These are phyloP conservation scores for Hippophae rhamnoides DNA, from an alignment of 306 rosid species.

Conservation along the genomic window DNA sequence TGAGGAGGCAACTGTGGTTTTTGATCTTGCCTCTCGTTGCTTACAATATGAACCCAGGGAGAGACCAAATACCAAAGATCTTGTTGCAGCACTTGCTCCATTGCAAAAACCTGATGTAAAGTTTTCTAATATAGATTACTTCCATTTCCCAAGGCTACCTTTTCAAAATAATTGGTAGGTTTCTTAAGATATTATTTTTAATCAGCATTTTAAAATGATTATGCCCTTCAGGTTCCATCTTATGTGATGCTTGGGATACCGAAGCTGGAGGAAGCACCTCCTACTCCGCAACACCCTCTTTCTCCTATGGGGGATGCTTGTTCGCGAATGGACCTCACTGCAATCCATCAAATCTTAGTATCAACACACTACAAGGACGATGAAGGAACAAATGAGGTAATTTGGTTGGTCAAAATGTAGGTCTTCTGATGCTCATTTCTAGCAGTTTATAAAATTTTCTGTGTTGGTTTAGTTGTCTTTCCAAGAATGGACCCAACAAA, in stretches of 20 bases:
- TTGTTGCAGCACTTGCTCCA: constrained; percentile 46
- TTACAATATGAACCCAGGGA: constrained; percentile 72
- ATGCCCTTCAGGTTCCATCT: constrained; percentile 48
- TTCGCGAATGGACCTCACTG: constrained; percentile 67
- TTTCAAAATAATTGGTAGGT: background rate
- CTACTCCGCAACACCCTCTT: constrained; percentile 55
- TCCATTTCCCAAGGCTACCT: constrained; percentile 1
- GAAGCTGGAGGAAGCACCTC: constrained; percentile 60
- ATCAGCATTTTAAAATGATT: background rate
- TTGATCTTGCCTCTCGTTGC: constrained; percentile 65
- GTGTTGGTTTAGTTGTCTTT: constrained; percentile 44
- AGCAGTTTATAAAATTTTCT: constrained; percentile 5
- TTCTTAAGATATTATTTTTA: background rate
- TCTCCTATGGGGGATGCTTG: constrained; percentile 73
- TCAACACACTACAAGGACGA: constrained; percentile 59
- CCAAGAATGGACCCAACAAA: constrained; percentile 85
- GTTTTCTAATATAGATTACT: background rate
- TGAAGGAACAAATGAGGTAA: constrained; percentile 70
- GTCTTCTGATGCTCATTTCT: constrained; percentile 8
- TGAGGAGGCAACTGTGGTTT: constrained; percentile 69
- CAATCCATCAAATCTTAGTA: constrained; percentile 64
- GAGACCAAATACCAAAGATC: constrained; percentile 55
- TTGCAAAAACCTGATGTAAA: constrained; percentile 59
- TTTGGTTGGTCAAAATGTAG: constrained; percentile 3
- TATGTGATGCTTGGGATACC: constrained; percentile 69